phyloP scores from a whole-genome alignment of 179 eudicot species.

The Nepenthes alata region DNA sequence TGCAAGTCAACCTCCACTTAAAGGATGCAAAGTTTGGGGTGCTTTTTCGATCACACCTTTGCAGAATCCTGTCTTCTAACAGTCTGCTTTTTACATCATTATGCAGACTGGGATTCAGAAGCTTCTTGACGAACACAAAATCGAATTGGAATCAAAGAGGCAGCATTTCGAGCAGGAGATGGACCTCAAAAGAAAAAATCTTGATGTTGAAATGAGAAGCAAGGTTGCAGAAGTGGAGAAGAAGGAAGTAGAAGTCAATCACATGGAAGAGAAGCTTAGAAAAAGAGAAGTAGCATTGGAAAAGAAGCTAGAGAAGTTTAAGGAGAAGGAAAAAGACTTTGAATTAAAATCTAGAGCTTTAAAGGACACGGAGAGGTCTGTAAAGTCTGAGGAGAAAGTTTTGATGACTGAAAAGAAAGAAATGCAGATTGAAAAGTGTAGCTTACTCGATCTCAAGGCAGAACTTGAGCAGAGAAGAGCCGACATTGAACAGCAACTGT shows the following conservation, averaged over 20 bases:
- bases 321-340: constrained; percentile 64
- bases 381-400: constrained; percentile 46
- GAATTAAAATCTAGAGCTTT: constrained; percentile 38
- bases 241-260: constrained; percentile 51
- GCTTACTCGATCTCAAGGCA: constrained; percentile 31
- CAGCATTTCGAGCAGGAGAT: constrained; percentile 65
- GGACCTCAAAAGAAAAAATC: constrained; percentile 43
- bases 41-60: not conserved
- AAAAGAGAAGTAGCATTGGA: constrained; percentile 67
- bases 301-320: constrained; percentile 59
- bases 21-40: too few relatives aligned
- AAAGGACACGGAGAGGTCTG: constrained; percentile 55
- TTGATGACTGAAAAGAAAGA: constrained; percentile 49
- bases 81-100: not conserved
- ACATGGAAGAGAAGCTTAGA: constrained; percentile 53
- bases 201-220: constrained; percentile 50
- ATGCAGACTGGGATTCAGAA: constrained; percentile 52
- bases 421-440: constrained; percentile 38
- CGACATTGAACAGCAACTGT: constrained; percentile 34
- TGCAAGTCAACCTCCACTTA: too few relatives aligned
- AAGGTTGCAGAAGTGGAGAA: constrained; percentile 39
- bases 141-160: constrained; percentile 37
- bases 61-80: not conserved
- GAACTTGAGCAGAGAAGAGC: constrained; percentile 51
- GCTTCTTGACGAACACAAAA: constrained; percentile 55